Percentiles rank a stretch among this genome's conserved stretches.
Evolutionary conservation across 306 rosid genomes (phyloP).

Genomic region (Trifolium subterraneum): DNA sequence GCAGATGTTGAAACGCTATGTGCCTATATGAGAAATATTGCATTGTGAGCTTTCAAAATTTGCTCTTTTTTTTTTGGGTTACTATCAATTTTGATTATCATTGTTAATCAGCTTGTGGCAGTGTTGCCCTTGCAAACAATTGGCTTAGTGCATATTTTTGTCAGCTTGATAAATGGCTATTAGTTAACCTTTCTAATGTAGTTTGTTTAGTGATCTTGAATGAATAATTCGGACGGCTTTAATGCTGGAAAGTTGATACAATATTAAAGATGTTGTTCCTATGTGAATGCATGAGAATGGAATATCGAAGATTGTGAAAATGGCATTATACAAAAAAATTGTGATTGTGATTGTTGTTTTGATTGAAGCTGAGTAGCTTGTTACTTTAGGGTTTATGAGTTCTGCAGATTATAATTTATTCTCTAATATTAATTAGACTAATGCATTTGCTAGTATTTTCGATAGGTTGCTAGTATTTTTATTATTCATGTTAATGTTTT

Average conservation of each 20-base stretch:
- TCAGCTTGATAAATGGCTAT: slow-evolving; percentile 33
- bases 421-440: neutral
- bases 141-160: slow-evolving; percentile 44
- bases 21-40: slow-evolving; percentile 63
- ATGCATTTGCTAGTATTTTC: slow-evolving; percentile 3
- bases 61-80: slow-evolving; percentile 2
- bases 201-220: slow-evolving; percentile 35
- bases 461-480: neutral
- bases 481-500: neutral
- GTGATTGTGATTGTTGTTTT: neutral
- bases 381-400: slow-evolving; percentile 8
- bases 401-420: neutral
- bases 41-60: slow-evolving; percentile 28
- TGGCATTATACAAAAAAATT: neutral
- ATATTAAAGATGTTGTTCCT: neutral
- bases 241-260: slow-evolving; percentile 30
- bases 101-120: slow-evolving; percentile 39
- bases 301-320: slow-evolving; percentile 32
- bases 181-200: slow-evolving; percentile 42
- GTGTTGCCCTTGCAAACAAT: slow-evolving; percentile 41
- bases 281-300: neutral
- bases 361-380: neutral
- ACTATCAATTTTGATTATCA: slow-evolving; percentile 50
- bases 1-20: slow-evolving; percentile 83
- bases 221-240: slow-evolving; percentile 45